A percentile compares a stretch with the other conserved stretches of the same genome.
These are phyloP conservation scores for Thermochaetoides thermophila DNA, from an alignment of 495 filamentous ascomycete genomes.

Conservation along the genomic window DNA sequence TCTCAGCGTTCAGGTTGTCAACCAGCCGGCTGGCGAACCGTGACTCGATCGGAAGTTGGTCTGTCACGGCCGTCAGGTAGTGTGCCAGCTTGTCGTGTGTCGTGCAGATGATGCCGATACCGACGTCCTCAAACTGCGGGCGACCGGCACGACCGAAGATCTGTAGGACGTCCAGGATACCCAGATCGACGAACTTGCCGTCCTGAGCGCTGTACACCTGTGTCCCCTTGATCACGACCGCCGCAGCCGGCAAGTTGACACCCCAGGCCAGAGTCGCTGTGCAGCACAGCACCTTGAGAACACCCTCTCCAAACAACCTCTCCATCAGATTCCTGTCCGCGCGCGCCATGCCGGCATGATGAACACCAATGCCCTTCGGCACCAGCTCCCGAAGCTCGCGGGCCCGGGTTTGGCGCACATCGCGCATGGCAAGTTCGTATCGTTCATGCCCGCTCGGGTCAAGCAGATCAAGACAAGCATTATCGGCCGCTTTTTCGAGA, in stretches of 20 bases:
- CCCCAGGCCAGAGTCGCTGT: constrained; percentile 97
- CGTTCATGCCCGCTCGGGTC: constrained; percentile 55
- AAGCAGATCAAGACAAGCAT: constrained; percentile 63
- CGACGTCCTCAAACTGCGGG: constrained; percentile 89
- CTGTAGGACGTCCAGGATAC: constrained; percentile 93
- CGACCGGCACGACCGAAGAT: constrained; percentile 97
- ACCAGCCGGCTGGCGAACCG: constrained; percentile 79
- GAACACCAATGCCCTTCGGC: constrained; percentile 78
- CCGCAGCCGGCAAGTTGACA: constrained; percentile 94
- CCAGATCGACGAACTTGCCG: constrained; percentile 90
- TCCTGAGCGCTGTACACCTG: constrained; percentile 92
- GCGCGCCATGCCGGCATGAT: constrained; percentile 90
- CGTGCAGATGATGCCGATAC: constrained; percentile 94
- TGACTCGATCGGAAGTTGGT: constrained; percentile 93
- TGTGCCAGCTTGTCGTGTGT: constrained; percentile 85
- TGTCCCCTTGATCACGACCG: constrained; percentile 95
- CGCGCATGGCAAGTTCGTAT: constrained; percentile 59
- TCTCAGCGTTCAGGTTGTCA: constrained; percentile 94
- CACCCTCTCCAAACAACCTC: constrained; percentile 70
- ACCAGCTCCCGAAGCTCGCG: constrained; percentile 78
- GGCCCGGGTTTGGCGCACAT: constrained; percentile 70
- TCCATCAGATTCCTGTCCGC: constrained; percentile 91
- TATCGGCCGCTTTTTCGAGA: constrained; percentile 70
- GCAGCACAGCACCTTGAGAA: constrained; percentile 93
- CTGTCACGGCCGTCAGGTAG: constrained; percentile 83